Percentiles rank a stretch among this genome's conserved stretches.
These are phyloP conservation scores for Candida awuae DNA, from an alignment of 805 yeast species.

Conservation along the genomic window DNA sequence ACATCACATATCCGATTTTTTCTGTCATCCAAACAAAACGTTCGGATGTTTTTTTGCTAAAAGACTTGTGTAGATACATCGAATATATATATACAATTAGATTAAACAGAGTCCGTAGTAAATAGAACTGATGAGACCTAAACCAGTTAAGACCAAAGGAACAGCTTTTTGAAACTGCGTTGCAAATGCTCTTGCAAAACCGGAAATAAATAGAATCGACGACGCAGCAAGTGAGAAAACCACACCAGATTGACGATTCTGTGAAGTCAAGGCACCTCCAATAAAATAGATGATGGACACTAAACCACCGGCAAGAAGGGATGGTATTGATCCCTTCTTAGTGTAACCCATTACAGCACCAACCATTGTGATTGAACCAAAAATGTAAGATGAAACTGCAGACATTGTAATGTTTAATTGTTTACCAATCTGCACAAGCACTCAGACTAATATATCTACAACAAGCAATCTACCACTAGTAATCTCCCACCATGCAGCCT, in stretches of 20 bases:
- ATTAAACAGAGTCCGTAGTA: slow-evolving; percentile 47
- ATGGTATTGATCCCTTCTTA: slow-evolving; percentile 68
- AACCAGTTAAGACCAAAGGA: slow-evolving; percentile 53
- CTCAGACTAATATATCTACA: too few species aligned
- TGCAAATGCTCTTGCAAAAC: slow-evolving; percentile 53
- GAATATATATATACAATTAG: not conserved
- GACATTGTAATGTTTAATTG: not conserved
- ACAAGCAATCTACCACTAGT: too few species aligned
- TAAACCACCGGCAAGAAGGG: slow-evolving; percentile 67
- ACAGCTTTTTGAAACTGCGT: slow-evolving; percentile 58
- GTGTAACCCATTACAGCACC: slow-evolving; percentile 30
- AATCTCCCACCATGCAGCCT: too few species aligned
- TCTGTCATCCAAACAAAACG: too few species aligned
- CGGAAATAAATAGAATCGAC: slow-evolving; percentile 56
- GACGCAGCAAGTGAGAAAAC: slow-evolving; percentile 74
- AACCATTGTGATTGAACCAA: slow-evolving; percentile 20
- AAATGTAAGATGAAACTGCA: slow-evolving; percentile 9
- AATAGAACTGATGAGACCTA: slow-evolving; percentile 56
- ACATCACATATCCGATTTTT: too few species aligned
- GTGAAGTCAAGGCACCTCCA: slow-evolving; percentile 66
- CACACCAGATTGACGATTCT: slow-evolving; percentile 73
- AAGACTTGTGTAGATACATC: too few species aligned
- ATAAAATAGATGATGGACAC: slow-evolving; percentile 53
- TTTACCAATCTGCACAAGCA: too few species aligned
- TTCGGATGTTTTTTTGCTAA: too few species aligned